These are phyloP conservation scores for Luvunga scandens DNA, from an alignment of 345 rosid genomes.

Conservation along the genomic window DNA sequence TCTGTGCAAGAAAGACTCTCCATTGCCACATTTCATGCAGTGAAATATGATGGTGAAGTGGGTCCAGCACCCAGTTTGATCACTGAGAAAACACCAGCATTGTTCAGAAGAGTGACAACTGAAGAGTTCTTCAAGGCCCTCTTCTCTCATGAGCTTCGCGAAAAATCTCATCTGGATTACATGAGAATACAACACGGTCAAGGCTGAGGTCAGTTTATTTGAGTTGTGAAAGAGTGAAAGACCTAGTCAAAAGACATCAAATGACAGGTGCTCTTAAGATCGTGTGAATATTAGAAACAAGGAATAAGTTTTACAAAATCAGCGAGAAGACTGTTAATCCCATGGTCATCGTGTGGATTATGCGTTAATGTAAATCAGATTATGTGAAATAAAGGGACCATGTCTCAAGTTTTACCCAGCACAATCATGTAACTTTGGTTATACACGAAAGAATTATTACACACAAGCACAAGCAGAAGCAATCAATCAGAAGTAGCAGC, in stretches of 20 bases:
- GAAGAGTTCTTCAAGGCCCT: constrained; percentile 24
- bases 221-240: not conserved
- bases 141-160: constrained; percentile 37
- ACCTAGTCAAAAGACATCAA: not conserved
- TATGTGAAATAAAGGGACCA: not conserved
- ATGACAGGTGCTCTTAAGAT: not conserved
- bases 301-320: not conserved
- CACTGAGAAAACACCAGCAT: constrained; percentile 22
- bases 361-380: not conserved
- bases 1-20: too few relatives aligned
- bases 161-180: constrained; percentile 39
- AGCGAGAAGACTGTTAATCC: too few relatives aligned
- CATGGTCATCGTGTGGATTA: too few relatives aligned
- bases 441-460: not conserved
- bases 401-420: not conserved
- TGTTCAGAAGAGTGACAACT: constrained; percentile 24
- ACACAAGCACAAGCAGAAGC: not conserved
- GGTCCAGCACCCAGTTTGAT: constrained; percentile 44
- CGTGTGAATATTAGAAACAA: not conserved
- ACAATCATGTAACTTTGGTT: not conserved
- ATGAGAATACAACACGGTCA: constrained; percentile 16
- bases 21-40: constrained; percentile 16
- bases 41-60: constrained; percentile 11
- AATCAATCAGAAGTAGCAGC: not conserved
- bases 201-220: not conserved